These are phyloP conservation scores for Chalciporus pseudorubinellus DNA, from an alignment of 768 basidiomycete species.

Conservation along the genomic window DNA sequence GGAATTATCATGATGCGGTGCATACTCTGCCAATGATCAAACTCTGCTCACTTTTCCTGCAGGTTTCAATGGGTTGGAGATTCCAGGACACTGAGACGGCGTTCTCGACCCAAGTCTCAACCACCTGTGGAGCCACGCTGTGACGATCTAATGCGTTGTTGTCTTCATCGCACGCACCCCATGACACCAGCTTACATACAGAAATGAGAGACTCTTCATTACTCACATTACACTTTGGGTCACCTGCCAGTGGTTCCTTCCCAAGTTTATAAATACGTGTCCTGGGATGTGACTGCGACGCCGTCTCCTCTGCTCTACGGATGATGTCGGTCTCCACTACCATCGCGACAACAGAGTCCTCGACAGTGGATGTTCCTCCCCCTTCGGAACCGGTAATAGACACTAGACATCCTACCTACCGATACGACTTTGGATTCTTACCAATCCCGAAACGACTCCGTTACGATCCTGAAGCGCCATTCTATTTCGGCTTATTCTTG, in stretches of 20 bases:
- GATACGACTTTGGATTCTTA: conserved; percentile 52
- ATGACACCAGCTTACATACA: not conserved
- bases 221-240: not conserved
- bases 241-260: not conserved
- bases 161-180: not conserved
- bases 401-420: not conserved
- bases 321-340: not conserved
- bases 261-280: conserved; percentile 4
- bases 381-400: not conserved
- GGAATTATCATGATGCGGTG: no score
- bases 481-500: conserved; percentile 46
- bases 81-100: no score
- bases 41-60: no score
- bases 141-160: no score
- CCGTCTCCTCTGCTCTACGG: conserved; percentile 2
- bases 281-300: not conserved
- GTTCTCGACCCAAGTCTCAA: no score
- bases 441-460: conserved; percentile 56
- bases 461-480: conserved; percentile 48
- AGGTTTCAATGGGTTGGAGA: no score
- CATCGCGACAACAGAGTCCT: not conserved
- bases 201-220: not conserved
- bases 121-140: no score
- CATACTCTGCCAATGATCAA: no score
- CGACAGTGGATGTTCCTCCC: not conserved